Conservation (phyloP, 176 grass and related monocot species). For the Avena eriantha region DNA sequence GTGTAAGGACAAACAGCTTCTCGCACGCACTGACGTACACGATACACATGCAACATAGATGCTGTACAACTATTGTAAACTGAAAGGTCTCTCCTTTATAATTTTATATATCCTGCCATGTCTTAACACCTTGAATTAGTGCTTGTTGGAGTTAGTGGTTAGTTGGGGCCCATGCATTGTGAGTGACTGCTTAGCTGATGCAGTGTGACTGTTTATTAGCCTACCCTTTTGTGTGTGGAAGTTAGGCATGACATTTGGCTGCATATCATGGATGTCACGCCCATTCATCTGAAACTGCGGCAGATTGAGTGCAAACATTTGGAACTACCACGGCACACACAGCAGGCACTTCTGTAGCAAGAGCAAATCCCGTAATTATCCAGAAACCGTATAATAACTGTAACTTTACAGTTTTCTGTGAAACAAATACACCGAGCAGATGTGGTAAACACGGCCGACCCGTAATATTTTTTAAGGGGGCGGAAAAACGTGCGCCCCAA, state of each 20-base stretch:
- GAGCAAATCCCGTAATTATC: too few species aligned
- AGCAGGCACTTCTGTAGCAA: too few species aligned
- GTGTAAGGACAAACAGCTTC: neutral
- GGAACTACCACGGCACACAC: neutral
- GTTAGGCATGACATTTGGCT: neutral
- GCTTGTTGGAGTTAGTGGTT: slow-evolving; percentile 36
- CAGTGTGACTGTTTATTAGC: neutral
- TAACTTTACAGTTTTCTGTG: too few species aligned
- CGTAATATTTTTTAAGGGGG: too few species aligned
- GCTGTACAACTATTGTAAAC: neutral
- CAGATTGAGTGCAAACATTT: slow-evolving; percentile 2
- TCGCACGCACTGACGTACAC: neutral
- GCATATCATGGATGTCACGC: slow-evolving; percentile 10
- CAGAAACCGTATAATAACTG: too few species aligned
- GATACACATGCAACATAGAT: neutral
- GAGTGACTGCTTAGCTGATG: neutral
- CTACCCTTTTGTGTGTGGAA: neutral
- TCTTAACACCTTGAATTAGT: slow-evolving; percentile 14
- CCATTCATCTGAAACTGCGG: slow-evolving; percentile 27
- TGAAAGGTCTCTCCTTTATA: slow-evolving; percentile 8
- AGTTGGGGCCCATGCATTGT: slow-evolving; percentile 12
- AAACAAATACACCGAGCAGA: too few species aligned
- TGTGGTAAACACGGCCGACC: too few species aligned
- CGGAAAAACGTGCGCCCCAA: too few species aligned
- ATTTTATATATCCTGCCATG: neutral